Evolutionary conservation across 371 early-diverging fungal genomes (phyloP).

Genomic region (Syncephalastrum racemosum): DNA sequence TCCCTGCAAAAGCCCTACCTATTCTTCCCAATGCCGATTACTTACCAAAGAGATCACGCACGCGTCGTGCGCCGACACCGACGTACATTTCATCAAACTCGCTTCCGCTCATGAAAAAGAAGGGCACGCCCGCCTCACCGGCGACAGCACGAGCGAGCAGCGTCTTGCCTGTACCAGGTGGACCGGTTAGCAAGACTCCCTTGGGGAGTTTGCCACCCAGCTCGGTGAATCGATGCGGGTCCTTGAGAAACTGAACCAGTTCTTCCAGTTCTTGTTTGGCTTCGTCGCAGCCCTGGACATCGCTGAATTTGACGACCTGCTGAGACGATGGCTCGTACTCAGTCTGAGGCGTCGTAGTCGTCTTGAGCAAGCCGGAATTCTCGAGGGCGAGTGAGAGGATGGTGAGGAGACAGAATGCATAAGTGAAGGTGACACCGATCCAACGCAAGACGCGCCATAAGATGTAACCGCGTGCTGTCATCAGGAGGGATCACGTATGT

Average conservation of each 20-base stretch:
- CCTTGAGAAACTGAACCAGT: conserved; percentile 91
- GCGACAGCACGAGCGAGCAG: conserved; percentile 87
- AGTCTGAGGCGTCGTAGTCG: conserved; percentile 53
- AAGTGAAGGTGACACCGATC: conserved; percentile 73
- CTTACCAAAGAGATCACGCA: conserved; percentile 74
- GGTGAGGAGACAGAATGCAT: conserved; percentile 78
- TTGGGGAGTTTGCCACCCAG: conserved; percentile 96
- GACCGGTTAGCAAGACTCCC: conserved; percentile 97
- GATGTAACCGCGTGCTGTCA: conserved; percentile 32
- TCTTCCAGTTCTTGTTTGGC: conserved; percentile 96
- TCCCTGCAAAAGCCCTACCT: too few species aligned
- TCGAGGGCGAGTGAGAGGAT: conserved; percentile 74
- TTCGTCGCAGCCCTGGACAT: conserved; percentile 98
- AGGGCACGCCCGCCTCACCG: conserved; percentile 94
- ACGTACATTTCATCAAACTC: conserved; percentile 99
- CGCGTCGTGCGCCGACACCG: conserved; percentile 95
- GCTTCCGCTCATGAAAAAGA: conserved; percentile 96
- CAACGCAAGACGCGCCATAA: conserved; percentile 74
- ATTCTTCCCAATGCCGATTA: background rate
- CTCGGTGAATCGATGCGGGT: conserved; percentile 88
- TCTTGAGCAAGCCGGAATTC: conserved; percentile 73
- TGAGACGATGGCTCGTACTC: conserved; percentile 74
- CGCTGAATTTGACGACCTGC: conserved; percentile 78
- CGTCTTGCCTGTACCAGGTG: conserved; percentile 99
- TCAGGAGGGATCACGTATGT: background rate